Base-by-base conservation (phyloP, 208 protist species). In the Wallacemonas sp. region DNA sequence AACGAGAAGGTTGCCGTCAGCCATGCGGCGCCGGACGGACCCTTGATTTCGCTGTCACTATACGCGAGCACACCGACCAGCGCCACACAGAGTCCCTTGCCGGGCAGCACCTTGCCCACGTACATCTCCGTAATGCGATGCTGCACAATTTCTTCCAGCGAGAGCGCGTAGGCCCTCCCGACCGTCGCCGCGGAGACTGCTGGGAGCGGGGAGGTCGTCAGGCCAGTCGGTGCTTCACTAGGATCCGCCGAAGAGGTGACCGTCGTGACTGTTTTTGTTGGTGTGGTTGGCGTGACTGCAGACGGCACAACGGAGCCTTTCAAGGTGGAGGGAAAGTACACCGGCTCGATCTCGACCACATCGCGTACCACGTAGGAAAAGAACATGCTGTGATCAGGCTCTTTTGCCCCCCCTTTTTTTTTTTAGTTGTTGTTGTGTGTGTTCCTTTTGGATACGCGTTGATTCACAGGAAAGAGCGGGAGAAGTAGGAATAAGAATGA, bases 61-160 rank as follows among this genome's bases (percentile, higher is more conserved):
- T 79, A 82, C 22, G 87, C 72, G 26, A 87, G 41, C 14, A 95
- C 67, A 0, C 82, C 77, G 12, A 74, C 74, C 18, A 95, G 76
- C 12, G 86, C 89, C 0, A 95, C 79, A 55, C 84, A 91, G 1
- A 95, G 73, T 2, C 89, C 89, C 10, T 70, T 68, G 5, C 61
- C 59, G 1, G 84, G 84, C 3, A 93, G 63, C 41, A 95, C 73
- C 44, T 80, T 84, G n/a, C 84, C 86, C 1, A 92, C 85, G 66
- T 95, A 95, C 39, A 81, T 81, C 72, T 95, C 86, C 1, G 86
- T 95, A 8, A 95, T 64, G 31, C 89, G 76, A 54, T 93, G 86
- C 52, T 86, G 62, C 12, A 95, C 54, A 44, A 84, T 76, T 26
- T 91, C 86, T 1, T 59, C 65, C 38, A 89, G 61, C 12, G 76